Evolutionary conservation across 2,329 filamentous ascomycete genomes (phyloP).

Genomic region (Penicillium brevicompactum): DNA sequence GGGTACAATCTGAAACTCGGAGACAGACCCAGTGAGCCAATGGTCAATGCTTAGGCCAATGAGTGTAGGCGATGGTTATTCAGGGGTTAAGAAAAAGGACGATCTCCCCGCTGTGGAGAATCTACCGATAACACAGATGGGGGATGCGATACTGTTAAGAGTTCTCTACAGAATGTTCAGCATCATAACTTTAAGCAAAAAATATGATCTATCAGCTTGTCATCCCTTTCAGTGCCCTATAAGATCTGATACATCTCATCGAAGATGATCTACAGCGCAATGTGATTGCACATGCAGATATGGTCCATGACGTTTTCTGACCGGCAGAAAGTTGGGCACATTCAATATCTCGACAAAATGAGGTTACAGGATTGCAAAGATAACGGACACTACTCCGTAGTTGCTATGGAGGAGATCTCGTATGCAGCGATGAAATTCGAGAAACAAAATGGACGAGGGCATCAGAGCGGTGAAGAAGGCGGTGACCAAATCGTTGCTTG

Average conservation of each 20-base stretch:
- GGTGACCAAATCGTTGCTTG: constrained; percentile 12
- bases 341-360: background rate
- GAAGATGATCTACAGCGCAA: background rate
- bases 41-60: constrained; percentile 14
- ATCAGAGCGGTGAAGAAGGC: constrained; percentile 2
- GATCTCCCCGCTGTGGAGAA: constrained; percentile 32
- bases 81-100: constrained; percentile 23
- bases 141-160: background rate
- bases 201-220: background rate
- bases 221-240: background rate
- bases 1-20: background rate
- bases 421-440: background rate
- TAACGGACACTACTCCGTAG: background rate
- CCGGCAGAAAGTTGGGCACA: background rate
- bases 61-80: constrained; percentile 9
- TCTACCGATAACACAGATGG: constrained; percentile 26
- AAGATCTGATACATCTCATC: constrained; percentile 1
- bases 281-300: background rate
- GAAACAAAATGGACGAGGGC: background rate
- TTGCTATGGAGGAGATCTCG: background rate
- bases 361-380: background rate
- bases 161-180: background rate
- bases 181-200: background rate
- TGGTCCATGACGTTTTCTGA: background rate
- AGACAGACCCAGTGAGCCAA: constrained; percentile 2